Evolutionary conservation across 352 stramenopile species (phyloP), one percentile per base, ranked within the genome.

Genomic region (Pythium monospermum): DNA sequence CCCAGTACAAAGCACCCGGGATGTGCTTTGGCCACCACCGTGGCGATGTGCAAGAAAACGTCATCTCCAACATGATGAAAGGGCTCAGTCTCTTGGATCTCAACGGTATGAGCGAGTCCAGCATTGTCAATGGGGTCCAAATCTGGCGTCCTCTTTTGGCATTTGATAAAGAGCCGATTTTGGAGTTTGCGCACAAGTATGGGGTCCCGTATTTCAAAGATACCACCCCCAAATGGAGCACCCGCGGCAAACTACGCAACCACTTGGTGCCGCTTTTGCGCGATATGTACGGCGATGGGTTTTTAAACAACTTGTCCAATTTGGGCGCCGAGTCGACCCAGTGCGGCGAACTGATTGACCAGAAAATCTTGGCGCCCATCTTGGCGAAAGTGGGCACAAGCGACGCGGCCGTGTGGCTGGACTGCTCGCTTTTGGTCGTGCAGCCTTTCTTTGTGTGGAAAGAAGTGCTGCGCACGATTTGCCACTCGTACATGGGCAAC

Each of bases 121-220:
- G 78, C 37, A 50, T 86, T 44, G 75, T 89, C 25, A 88, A 91
- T 59, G 70, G 69, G 13, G 79, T 89, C 26, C 66, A 62, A 22
- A 87, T 98, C 43, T 98, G 88, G 76, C 87, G 95, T 15, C 96
- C 96, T 22, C 70, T 99, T 23, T 62, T 99, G 4, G 66, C 86
- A 4, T 86, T 98, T 30, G 86, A 98, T 64, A 99, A 98, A 73
- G 75, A 84, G 41, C 74, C 76, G 16, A 96, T 99, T 45, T 97
- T 96, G 53, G 87, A 96, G 47, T 98, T 98, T 66, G 91, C 95
- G 25, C 93, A 98, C 58, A 76, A 59, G 10, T 98, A 94, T 68
- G 94, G 94, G 51, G 83, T 99, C 43, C 95, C 96, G 6, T 99
- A 98, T 57, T 98, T 98, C 61, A 98, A 98, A 66, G 95, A 98